Evolutionary conservation across 371 early-diverging fungal genomes (phyloP).

Genomic region (Synchytrium microbalum): DNA sequence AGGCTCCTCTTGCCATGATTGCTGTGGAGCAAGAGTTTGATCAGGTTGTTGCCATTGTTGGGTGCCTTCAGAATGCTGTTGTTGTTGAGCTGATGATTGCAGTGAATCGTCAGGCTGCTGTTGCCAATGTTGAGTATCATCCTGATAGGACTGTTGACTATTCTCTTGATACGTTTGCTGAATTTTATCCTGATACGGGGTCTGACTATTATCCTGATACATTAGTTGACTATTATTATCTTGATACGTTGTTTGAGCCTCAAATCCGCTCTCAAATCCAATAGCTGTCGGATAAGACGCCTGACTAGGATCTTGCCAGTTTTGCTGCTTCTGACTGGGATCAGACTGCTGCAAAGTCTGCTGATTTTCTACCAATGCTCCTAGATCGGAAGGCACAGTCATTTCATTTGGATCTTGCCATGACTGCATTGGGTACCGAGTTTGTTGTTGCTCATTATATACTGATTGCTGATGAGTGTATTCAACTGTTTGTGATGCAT

Average conservation of each 20-base stretch:
- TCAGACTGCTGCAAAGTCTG: background rate
- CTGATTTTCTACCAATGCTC: too few relatives aligned
- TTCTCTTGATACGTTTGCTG: background rate
- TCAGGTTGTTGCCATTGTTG: background rate
- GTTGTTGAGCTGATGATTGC: background rate
- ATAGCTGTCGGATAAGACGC: too few relatives aligned
- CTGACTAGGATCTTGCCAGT: background rate
- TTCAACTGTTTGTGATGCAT: too few relatives aligned
- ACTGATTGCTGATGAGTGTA: background rate
- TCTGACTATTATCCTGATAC: background rate
- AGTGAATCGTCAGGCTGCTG: background rate
- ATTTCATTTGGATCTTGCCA: too few relatives aligned
- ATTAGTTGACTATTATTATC: background rate
- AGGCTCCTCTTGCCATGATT: too few relatives aligned
- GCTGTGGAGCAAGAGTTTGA: background rate
- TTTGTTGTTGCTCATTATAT: background rate
- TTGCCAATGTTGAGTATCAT: background rate
- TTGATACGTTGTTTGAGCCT: too few relatives aligned
- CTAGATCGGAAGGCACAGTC: too few relatives aligned
- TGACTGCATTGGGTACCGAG: too few relatives aligned
- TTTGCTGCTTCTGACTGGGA: background rate
- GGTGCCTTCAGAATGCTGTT: too few relatives aligned
- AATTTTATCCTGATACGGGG: background rate
- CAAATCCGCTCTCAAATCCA: too few relatives aligned
- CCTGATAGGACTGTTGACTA: background rate